These are phyloP conservation scores for Phalaenopsis aphrodite DNA, from an alignment of 106 monocot species.

Conservation along the genomic window DNA sequence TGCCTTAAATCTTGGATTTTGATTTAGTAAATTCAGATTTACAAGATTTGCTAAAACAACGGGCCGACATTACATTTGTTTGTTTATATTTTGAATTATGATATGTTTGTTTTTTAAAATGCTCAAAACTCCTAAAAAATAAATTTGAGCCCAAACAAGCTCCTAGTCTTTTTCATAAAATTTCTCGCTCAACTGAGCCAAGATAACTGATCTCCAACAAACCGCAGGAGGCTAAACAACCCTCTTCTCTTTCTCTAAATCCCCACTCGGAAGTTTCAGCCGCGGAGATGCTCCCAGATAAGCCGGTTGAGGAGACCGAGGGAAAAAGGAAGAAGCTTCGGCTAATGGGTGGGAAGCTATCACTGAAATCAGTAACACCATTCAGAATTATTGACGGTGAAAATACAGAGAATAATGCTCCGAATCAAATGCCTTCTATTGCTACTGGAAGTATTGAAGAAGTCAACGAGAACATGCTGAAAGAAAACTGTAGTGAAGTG, in stretches of 20 bases:
- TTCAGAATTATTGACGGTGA: constrained; percentile 13
- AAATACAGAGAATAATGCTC: constrained; percentile 34
- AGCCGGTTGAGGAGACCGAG: constrained; percentile 5
- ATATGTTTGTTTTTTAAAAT: no score
- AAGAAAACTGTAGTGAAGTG: background rate
- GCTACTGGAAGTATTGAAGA: background rate
- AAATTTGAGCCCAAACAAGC: no score
- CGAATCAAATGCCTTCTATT: constrained; percentile 7
- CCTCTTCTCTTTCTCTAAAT: constrained; percentile 3
- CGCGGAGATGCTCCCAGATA: constrained; percentile 9
- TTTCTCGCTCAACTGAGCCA: background rate
- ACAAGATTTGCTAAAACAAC: no score
- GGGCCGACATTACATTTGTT: no score
- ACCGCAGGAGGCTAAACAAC: background rate
- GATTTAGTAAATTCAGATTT: no score
- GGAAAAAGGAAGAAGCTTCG: constrained; percentile 33
- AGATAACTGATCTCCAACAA: background rate
- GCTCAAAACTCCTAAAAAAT: no score
- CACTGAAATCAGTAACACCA: constrained; percentile 10
- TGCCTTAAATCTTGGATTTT: no score
- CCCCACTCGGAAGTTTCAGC: constrained; percentile 13
- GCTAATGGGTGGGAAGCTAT: constrained; percentile 24
- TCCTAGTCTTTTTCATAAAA: background rate
- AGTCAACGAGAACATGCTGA: background rate
- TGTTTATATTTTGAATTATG: no score